Conservation (phyloP, 805 yeast species). For the Zygosaccharomyces bisporus region DNA sequence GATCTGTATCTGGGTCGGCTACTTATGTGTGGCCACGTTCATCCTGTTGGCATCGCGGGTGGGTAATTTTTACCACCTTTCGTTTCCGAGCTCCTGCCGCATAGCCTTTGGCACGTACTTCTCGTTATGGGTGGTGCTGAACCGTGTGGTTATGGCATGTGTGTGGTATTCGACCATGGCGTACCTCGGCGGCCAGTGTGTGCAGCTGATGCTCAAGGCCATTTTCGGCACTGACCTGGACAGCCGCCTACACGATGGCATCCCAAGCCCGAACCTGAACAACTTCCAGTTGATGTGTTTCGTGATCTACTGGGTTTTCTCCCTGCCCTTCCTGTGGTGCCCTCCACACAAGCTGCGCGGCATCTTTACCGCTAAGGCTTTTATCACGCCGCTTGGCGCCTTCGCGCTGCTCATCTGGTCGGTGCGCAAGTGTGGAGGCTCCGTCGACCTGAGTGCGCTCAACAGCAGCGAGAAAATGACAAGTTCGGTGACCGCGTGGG, state of each 20-base stretch:
- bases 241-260: slow-evolving; percentile 59
- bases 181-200: slow-evolving; percentile 83
- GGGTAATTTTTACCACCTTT: slow-evolving; percentile 76
- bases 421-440: slow-evolving; percentile 71
- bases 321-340: slow-evolving; percentile 77
- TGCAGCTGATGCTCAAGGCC: slow-evolving; percentile 70
- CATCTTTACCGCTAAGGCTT: slow-evolving; percentile 77
- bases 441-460: slow-evolving; percentile 30
- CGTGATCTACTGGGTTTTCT: slow-evolving; percentile 76
- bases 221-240: slow-evolving; percentile 69
- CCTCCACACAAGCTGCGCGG: slow-evolving; percentile 81
- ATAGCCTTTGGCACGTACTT: slow-evolving; percentile 86
- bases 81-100: slow-evolving; percentile 82
- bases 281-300: slow-evolving; percentile 70
- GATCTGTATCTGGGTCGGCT: slow-evolving; percentile 87
- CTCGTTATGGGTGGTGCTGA: slow-evolving; percentile 81
- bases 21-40: slow-evolving; percentile 64
- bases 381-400: slow-evolving; percentile 78
- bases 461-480: slow-evolving; percentile 17
- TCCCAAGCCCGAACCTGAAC: slow-evolving; percentile 55
- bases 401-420: slow-evolving; percentile 84
- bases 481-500: slow-evolving; percentile 68
- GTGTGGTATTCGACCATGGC: slow-evolving; percentile 89
- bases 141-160: slow-evolving; percentile 83
- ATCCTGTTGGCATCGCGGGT: slow-evolving; percentile 68